Conservation (phyloP, 441 rosid genomes). For the Mallotus japonicus region DNA sequence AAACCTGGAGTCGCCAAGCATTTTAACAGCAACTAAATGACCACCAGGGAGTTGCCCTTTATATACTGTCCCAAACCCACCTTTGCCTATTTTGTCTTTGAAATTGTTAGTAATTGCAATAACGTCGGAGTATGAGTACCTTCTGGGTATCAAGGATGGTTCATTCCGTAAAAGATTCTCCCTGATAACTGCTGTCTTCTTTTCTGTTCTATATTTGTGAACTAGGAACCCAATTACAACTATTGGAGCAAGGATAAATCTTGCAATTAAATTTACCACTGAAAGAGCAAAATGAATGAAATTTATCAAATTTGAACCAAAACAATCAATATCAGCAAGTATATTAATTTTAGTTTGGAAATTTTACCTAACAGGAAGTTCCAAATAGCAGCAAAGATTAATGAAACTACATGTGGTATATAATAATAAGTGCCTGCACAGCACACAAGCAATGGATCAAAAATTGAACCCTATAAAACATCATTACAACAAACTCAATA, state of each 20-base stretch:
- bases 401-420: background rate
- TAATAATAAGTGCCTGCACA: slow-evolving; percentile 18
- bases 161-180: slow-evolving; percentile 11
- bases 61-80: slow-evolving; percentile 45
- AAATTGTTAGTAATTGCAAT: slow-evolving; percentile 34
- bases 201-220: slow-evolving; percentile 23
- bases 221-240: slow-evolving; percentile 27
- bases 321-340: background rate
- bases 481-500: background rate
- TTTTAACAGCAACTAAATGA: slow-evolving; percentile 41
- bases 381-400: slow-evolving; percentile 6
- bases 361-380: slow-evolving; percentile 21
- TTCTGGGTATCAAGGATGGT: slow-evolving; percentile 22
- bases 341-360: background rate
- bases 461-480: background rate
- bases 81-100: slow-evolving; percentile 39
- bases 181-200: background rate
- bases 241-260: slow-evolving; percentile 32
- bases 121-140: slow-evolving; percentile 31
- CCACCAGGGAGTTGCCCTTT: slow-evolving; percentile 36
- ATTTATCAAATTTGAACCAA: background rate
- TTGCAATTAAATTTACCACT: slow-evolving; percentile 29
- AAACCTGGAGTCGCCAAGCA: slow-evolving; percentile 28
- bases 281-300: slow-evolving; percentile 14
- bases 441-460: slow-evolving; percentile 2